These are phyloP conservation scores for Xylaria sp. DNA, from an alignment of 2,329 filamentous ascomycete species.

Conservation along the genomic window DNA sequence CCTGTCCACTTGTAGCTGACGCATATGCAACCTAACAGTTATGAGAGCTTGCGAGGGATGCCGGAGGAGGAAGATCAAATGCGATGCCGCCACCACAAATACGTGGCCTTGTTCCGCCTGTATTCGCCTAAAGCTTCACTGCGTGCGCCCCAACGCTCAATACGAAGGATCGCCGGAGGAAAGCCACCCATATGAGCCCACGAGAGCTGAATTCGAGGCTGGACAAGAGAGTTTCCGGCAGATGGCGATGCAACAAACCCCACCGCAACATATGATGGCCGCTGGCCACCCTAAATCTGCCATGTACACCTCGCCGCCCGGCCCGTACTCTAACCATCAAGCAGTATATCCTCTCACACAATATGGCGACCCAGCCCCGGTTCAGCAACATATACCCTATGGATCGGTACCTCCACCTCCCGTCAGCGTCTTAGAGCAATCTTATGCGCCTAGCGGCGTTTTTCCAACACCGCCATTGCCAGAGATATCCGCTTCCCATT, in stretches of 20 bases:
- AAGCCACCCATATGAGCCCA: slow-evolving; percentile 55
- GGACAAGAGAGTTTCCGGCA: slow-evolving; percentile 57
- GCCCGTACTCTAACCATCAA: slow-evolving; percentile 53
- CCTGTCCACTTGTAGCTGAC: slow-evolving; percentile 29
- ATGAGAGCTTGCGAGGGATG: slow-evolving; percentile 98
- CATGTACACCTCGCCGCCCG: slow-evolving; percentile 55
- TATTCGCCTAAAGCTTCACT: slow-evolving; percentile 88
- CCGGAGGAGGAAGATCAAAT: slow-evolving; percentile 94
- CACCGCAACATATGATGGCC: slow-evolving; percentile 51
- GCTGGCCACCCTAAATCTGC: slow-evolving; percentile 48
- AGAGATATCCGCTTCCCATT: slow-evolving; percentile 45
- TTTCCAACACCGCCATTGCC: slow-evolving; percentile 61
- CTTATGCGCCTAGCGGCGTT: slow-evolving; percentile 55
- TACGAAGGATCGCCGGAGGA: slow-evolving; percentile 65
- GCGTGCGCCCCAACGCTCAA: slow-evolving; percentile 83
- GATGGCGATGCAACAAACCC: slow-evolving; percentile 55
- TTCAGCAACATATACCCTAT: slow-evolving; percentile 59
- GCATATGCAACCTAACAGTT: slow-evolving; percentile 58
- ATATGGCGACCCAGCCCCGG: slow-evolving; percentile 53
- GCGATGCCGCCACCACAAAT: slow-evolving; percentile 95
- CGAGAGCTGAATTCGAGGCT: slow-evolving; percentile 50
- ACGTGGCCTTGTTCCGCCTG: slow-evolving; percentile 97
- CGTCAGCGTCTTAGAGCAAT: slow-evolving; percentile 56
- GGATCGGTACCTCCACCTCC: slow-evolving; percentile 54
- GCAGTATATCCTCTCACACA: slow-evolving; percentile 54